phyloP scores from a whole-genome alignment of 192 early-diverging fungal genomes.

The Coemansia sp. region DNA sequence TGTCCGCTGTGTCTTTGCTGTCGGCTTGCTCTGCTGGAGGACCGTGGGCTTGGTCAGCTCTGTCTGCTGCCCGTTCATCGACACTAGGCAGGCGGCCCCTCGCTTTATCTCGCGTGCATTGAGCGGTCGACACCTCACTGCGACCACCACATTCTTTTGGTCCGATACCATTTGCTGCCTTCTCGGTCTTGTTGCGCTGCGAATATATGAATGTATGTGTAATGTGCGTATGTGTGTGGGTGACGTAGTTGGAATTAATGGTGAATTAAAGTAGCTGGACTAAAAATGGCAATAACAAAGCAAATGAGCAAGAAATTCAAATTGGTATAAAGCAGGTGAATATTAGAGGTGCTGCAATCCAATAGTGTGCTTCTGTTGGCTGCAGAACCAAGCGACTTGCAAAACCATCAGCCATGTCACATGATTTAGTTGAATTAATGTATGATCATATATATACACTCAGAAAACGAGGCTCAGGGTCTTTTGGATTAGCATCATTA shows the following conservation, averaged over 20 bases:
- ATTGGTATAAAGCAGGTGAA: neutral
- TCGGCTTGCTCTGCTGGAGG: constrained; percentile 6
- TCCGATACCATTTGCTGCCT: constrained; percentile 18
- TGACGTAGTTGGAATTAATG: neutral
- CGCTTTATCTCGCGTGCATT: constrained; percentile 66
- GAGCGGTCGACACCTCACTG: constrained; percentile 74
- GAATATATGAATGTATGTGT: neutral
- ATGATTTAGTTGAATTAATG: too few species aligned
- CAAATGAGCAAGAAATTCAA: neutral
- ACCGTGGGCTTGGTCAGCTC: constrained; percentile 52
- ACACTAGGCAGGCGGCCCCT: constrained; percentile 61
- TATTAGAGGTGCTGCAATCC: too few species aligned
- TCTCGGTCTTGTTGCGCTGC: too few species aligned
- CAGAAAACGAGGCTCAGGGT: too few species aligned
- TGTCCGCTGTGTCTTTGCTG: constrained; percentile 29
- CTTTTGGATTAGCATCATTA: too few species aligned
- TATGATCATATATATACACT: too few species aligned
- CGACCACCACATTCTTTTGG: constrained; percentile 56
- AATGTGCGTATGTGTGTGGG: neutral
- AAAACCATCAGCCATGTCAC: too few species aligned
- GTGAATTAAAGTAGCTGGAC: too few species aligned
- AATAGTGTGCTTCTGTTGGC: too few species aligned
- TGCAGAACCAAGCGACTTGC: too few species aligned
- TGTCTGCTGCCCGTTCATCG: constrained; percentile 73
- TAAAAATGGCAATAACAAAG: neutral